Base-by-base conservation (phyloP, 2,329 filamentous ascomycete species). In the Paecilomyces niveus region DNA sequence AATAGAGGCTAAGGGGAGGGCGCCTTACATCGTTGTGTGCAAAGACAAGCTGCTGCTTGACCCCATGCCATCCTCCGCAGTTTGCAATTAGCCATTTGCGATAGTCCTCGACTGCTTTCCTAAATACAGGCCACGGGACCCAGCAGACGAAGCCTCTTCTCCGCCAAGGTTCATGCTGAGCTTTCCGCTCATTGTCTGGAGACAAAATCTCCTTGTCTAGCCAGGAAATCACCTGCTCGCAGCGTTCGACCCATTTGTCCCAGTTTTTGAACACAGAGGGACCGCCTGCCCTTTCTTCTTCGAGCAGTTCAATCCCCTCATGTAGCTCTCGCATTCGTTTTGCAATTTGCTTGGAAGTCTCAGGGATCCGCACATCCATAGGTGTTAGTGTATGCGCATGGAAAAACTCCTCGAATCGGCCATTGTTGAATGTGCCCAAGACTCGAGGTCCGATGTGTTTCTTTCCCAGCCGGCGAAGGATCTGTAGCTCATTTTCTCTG, bases 271-370 rank as follows among this genome's bases (percentile, higher is more conserved):
- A 96, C 10, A 96, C 88, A 57, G 86, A 88, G 0, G 94, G 89
- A 0, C 94, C 94, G 21, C 82, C 86, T 35, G 89, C 83, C 55
- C 86, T 83, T 74, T 99, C 94, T 35, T 86, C 81, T 1, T 88
- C 83, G 0, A 96, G 81, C 21, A 99, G 79, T 29, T 97, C 92
- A 61, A 99, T 88, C 0, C 94, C 94, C 56, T 96, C 90, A 68
- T 99, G 94, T 35, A 99, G 81, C 74, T 99, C 94, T 62, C 92
- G 84, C 91, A 99, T 96, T 55, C 94, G 89, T 80, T 97, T 97
- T 11, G 94, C 93, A 69, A 99, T 99, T 70, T 96, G 90, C 68
- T 85, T 89, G 33, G 89, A 95, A 0, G 90, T 97, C 54, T 91
- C 89, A 0, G 90, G 84, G 32, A 90, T 85, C 39, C 90, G 87